Conservation (phyloP, 805 yeast species). For the Torulaspora delbrueckii region DNA sequence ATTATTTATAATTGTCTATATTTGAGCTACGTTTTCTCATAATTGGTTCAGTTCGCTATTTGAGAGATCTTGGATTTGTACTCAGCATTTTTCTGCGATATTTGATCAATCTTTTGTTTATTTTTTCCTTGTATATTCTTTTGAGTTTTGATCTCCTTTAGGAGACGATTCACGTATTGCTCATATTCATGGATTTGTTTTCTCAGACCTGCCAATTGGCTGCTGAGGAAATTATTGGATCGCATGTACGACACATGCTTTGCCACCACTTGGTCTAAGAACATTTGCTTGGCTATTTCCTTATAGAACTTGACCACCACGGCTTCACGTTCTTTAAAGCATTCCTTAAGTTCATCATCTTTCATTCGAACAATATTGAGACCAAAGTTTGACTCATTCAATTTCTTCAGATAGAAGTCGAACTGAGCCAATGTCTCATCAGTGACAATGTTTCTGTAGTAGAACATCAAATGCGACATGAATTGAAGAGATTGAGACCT, state of each 20-base stretch:
- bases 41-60: neutral
- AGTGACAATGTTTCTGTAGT: slow-evolving; percentile 22
- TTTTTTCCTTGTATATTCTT: slow-evolving; percentile 6
- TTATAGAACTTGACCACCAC: slow-evolving; percentile 16
- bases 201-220: slow-evolving; percentile 20
- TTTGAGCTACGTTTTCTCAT: neutral
- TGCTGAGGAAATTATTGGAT: slow-evolving; percentile 23
- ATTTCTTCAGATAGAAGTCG: slow-evolving; percentile 16
- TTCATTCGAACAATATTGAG: neutral
- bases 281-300: slow-evolving; percentile 20
- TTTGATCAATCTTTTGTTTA: slow-evolving; percentile 4
- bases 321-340: slow-evolving; percentile 10
- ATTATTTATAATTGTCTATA: neutral
- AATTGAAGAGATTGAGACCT: slow-evolving; percentile 27
- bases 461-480: slow-evolving; percentile 28
- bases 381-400: slow-evolving; percentile 9
- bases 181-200: slow-evolving; percentile 18
- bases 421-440: slow-evolving; percentile 18
- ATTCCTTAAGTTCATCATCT: slow-evolving; percentile 4
- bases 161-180: slow-evolving; percentile 12
- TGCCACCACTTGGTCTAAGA: slow-evolving; percentile 24
- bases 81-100: slow-evolving; percentile 4
- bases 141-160: slow-evolving; percentile 10
- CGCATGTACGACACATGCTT: slow-evolving; percentile 23
- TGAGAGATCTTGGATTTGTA: slow-evolving; percentile 2